Conservation (phyloP, 164 flowering plant genomes). For the Taxillus chinensis region DNA sequence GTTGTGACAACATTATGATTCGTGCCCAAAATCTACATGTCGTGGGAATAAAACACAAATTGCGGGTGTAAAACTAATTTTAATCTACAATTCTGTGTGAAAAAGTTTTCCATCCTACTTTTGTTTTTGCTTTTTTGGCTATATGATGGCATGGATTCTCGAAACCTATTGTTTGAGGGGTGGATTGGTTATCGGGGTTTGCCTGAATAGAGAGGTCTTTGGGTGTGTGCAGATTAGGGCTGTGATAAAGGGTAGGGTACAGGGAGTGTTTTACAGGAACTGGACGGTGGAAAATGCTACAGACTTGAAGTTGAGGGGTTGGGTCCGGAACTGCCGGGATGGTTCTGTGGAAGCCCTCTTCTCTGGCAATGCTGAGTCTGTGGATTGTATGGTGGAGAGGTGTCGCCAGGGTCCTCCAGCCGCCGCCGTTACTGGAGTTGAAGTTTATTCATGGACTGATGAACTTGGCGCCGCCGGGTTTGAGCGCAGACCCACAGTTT, state of each 20-base stretch:
- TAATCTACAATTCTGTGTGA: too few species aligned
- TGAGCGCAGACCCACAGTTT: slow-evolving; percentile 47
- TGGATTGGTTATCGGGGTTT: too few species aligned
- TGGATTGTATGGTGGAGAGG: slow-evolving; percentile 67
- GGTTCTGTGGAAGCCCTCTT: slow-evolving; percentile 66
- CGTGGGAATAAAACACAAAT: too few species aligned
- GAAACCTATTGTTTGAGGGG: too few species aligned
- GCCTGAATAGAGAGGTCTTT: too few species aligned
- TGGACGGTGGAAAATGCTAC: slow-evolving; percentile 85
- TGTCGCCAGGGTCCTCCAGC: slow-evolving; percentile 75
- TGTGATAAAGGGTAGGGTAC: slow-evolving; percentile 67
- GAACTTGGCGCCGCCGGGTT: slow-evolving; percentile 54
- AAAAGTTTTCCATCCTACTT: too few species aligned
- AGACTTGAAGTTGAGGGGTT: slow-evolving; percentile 53
- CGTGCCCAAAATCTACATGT: too few species aligned
- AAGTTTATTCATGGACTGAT: slow-evolving; percentile 52
- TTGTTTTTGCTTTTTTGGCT: too few species aligned
- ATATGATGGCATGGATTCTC: too few species aligned
- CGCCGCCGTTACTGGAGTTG: slow-evolving; percentile 59
- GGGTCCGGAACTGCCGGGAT: slow-evolving; percentile 56
- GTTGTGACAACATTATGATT: too few species aligned
- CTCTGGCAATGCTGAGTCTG: slow-evolving; percentile 49
- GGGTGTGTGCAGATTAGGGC: slow-evolving; percentile 48
- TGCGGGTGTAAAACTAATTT: too few species aligned
- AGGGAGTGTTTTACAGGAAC: slow-evolving; percentile 79